Base-by-base conservation (phyloP, 2,329 filamentous ascomycete genomes). In the Mycosphaerelloides madeirae region DNA sequence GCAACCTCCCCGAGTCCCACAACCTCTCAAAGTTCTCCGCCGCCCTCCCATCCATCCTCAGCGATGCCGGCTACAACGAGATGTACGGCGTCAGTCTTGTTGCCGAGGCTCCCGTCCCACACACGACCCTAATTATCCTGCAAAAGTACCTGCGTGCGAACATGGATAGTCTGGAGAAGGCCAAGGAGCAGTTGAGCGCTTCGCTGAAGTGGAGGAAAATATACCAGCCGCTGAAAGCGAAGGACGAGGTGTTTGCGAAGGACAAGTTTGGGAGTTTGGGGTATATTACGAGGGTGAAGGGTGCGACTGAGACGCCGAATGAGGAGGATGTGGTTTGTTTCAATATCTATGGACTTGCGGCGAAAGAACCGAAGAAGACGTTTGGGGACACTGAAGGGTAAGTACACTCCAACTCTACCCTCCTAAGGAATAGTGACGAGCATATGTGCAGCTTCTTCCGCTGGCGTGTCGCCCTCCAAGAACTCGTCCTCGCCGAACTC, bases 81-180 rank as follows among this genome's bases (percentile, higher is more conserved):
- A 86, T 96, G 76, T 97, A 90, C 81, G 90, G 90, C 38, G 81
- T 96, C 42, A 72, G 77, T 25, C 79, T 96, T 34, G 44, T 52
- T 13, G 50, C 57, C 41, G 57, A 52, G 18, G 33, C 58, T 46
- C 55, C 58, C 13, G 54, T 60, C 31, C 76, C 88, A 58, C 75
- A 90, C 41, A 86, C 86, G 43, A 89, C 85, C 37, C 83, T 85
- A 63, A 83, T 95, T 57, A 79, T 96, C 40, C 75, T 96, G 38
- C 88, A 95, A 65, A 97, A 96, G 73, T 96, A 90, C 70, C 79
- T 97, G 44, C 87, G 90, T 56, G 91, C 90, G 64, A 96, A 96
- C 65, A 81, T 83, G 50, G 83, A 84, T 50, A 82, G 94, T 60
- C 65, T 87, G 6, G 73, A 74, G 41, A 83, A 83, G 62, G 87